Percentiles rank a stretch among this genome's conserved stretches.
Evolutionary conservation across 768 basidiomycete species (phyloP).

Genomic region (Amanita brunnescens): DNA sequence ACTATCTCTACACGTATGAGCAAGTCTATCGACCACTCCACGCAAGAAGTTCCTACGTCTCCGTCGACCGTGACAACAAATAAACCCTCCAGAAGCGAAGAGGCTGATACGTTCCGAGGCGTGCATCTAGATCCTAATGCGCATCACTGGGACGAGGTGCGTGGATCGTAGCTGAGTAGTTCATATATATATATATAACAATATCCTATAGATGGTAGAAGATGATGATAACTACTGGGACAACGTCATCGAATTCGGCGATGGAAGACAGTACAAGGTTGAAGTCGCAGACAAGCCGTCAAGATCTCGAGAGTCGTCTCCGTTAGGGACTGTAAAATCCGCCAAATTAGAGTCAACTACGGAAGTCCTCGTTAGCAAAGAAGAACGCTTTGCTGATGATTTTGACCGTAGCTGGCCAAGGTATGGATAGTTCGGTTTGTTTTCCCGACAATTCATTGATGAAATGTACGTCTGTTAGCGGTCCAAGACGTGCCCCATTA

Average conservation of each 20-base stretch:
- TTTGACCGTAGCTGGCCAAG: conserved; percentile 97
- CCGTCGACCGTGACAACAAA: conserved; percentile 39
- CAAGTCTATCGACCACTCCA: conserved; percentile 31
- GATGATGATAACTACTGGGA: conserved; percentile 87
- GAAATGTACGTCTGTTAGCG: neutral
- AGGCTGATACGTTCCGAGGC: conserved; percentile 91
- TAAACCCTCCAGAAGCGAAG: conserved; percentile 64
- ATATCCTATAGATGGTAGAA: conserved; percentile 63
- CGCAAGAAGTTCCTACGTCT: conserved; percentile 42
- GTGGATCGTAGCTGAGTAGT: conserved; percentile 18
- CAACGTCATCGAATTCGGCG: conserved; percentile 91
- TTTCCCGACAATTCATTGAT: neutral
- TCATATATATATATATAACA: too few relatives aligned
- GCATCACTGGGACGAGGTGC: conserved; percentile 97
- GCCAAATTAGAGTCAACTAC: conserved; percentile 15
- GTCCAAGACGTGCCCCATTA: neutral
- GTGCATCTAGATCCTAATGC: conserved; percentile 90
- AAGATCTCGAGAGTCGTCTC: conserved; percentile 2
- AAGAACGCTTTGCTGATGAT: conserved; percentile 87
- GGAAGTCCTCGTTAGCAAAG: conserved; percentile 58
- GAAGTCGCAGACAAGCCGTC: conserved; percentile 34
- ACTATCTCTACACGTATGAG: conserved; percentile 25
- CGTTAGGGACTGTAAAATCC: conserved; percentile 9
- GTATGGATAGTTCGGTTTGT: conserved; percentile 11
- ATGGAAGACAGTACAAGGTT: conserved; percentile 87